These are phyloP conservation scores for Seminavis robusta DNA, from an alignment of 108 stramenopile species.

Conservation along the genomic window DNA sequence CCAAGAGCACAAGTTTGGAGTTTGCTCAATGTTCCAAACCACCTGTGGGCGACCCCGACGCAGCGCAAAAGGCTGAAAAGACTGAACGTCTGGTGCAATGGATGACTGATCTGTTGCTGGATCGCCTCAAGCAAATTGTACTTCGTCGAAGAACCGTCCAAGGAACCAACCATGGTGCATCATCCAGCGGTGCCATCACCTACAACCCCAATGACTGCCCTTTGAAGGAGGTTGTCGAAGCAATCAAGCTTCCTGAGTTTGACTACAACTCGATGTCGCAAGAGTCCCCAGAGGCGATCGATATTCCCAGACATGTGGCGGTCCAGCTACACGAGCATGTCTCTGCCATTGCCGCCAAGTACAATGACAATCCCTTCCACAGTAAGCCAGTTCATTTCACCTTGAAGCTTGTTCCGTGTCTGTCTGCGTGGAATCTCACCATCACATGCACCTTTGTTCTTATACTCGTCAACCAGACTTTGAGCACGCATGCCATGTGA, in stretches of 20 bases:
- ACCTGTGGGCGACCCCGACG: no score
- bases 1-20: no score
- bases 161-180: neutral
- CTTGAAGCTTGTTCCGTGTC: no score
- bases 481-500: no score
- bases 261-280: neutral
- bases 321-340: slow-evolving; percentile 3
- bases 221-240: slow-evolving; percentile 4
- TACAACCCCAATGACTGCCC: no score
- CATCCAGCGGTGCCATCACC: neutral
- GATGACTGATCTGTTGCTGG: neutral
- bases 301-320: neutral
- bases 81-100: no score
- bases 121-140: neutral
- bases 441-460: no score
- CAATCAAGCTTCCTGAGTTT: neutral
- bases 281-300: neutral
- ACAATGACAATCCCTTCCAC: slow-evolving; percentile 7
- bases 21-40: no score
- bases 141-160: neutral
- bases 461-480: no score
- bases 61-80: no score
- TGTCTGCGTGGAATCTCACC: no score
- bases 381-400: no score
- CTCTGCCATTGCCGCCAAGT: neutral